phyloP scores from a whole-genome alignment of 768 basidiomycete species.

The Tylopilus sp. region DNA sequence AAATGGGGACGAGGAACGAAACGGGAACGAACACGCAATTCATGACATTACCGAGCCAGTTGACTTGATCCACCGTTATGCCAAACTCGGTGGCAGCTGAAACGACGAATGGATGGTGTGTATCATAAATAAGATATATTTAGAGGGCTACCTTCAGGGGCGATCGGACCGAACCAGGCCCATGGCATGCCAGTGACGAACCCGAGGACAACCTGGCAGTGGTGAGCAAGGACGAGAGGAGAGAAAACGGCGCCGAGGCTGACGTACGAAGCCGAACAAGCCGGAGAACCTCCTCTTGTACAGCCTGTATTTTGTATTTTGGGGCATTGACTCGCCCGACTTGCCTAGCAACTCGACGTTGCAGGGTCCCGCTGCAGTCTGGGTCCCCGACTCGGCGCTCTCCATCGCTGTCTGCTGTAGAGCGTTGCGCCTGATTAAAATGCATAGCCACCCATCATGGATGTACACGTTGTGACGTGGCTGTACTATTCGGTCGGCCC shows the following conservation, averaged over 20 bases:
- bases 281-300: conserved; percentile 72
- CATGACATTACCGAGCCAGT: conserved; percentile 77
- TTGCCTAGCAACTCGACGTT: not conserved
- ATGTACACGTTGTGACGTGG: not conserved
- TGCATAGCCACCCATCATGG: too few species aligned
- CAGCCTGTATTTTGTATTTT: conserved; percentile 44
- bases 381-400: not conserved
- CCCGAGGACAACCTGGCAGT: conserved; percentile 57
- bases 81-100: conserved; percentile 62
- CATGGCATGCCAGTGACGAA: conserved; percentile 62
- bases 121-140: not conserved
- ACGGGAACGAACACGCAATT: conserved; percentile 60
- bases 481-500: not conserved
- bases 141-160: conserved; percentile 53
- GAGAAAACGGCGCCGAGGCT: not conserved
- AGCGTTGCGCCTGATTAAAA: too few species aligned
- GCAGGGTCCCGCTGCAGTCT: not conserved
- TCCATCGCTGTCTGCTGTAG: not conserved
- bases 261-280: conserved; percentile 52
- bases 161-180: conserved; percentile 86
- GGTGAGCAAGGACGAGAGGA: not conserved
- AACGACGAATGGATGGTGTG: not conserved
- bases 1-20: conserved; percentile 54
- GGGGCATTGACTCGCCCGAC: not conserved
- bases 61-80: conserved; percentile 69